Base-by-base conservation (phyloP, 2,329 filamentous ascomycete genomes). In the Pseudopithomyces chartarum region DNA sequence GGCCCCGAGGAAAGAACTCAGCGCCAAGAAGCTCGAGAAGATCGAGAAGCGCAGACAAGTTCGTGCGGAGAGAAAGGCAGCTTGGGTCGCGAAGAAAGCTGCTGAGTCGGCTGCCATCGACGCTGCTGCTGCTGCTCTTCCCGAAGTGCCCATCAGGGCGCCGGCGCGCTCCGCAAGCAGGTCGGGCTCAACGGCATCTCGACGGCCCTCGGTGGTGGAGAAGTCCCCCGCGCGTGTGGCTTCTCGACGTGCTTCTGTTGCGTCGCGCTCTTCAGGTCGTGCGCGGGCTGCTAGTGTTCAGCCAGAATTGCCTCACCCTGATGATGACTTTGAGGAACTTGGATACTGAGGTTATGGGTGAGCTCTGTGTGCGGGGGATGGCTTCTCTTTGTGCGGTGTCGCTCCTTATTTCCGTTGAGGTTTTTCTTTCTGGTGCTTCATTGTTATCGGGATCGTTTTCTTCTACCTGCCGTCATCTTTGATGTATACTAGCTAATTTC, bases 11-110 rank as follows among this genome's bases (percentile, higher is more conserved):
- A 57, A 57, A 39, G 52, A 53, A 6, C 46, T 57, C 6, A 52
- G 52, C 32, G 19, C n/a, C 3, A 40, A 46, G 19, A 58, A 60
- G 36, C 29, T 58, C n/a, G 46, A 58, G 43, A 58, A 58, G 51
- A 53, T 58, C 19, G 45, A 55, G 46, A 58, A 61, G 36, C 42
- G 50, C n/a, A 51, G 44, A 6, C 52, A 55, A 32, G 23, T 51
- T 33, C 29, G 53, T 4, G 52, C 45, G 12, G 49, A 55, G n/a
- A 52, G 20, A 33, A 55, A 55, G 45, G 44, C 40, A 19, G 53
- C 29, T 15, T 61, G 47, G 42, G 7, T 46, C 15, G 52, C 45
- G 6, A 56, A 58, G 56, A 61, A 61, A 46, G 36, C 43, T 7
- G 48, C 23, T 39, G 40, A 42, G 15, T 6, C 7, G 2, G 36